phyloP scores from a whole-genome alignment of 2,329 filamentous ascomycete species.

The Diaporthe caulivora region DNA sequence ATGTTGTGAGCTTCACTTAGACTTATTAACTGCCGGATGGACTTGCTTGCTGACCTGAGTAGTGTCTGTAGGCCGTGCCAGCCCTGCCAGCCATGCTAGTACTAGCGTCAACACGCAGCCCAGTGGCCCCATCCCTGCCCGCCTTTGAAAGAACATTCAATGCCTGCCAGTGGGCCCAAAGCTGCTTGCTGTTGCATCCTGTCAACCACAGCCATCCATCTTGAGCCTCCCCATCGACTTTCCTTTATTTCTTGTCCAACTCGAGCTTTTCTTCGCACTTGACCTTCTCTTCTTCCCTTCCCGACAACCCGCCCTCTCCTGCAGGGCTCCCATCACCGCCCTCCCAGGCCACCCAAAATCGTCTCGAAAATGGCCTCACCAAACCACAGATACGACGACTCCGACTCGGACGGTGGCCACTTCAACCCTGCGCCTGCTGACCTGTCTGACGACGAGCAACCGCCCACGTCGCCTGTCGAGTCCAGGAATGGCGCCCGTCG shows the following conservation, averaged over 20 bases:
- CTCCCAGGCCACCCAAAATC: background rate
- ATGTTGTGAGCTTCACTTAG: background rate
- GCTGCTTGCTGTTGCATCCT: conserved; percentile 30
- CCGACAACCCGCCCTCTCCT: background rate
- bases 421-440: conserved; percentile 88
- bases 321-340: background rate
- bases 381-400: conserved; percentile 65
- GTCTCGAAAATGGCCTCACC: conserved; percentile 57
- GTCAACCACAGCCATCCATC: conserved; percentile 28
- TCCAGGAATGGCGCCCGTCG: conserved; percentile 43
- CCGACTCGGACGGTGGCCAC: conserved; percentile 84
- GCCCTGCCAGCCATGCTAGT: background rate
- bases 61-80: background rate
- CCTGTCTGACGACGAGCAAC: conserved; percentile 75
- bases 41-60: background rate
- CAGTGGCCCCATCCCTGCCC: conserved; percentile 31
- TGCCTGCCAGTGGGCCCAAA: conserved; percentile 36
- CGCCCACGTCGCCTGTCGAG: conserved; percentile 41
- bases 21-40: background rate
- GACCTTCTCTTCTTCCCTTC: background rate
- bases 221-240: conserved; percentile 23
- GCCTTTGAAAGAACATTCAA: conserved; percentile 37
- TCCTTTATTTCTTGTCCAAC: conserved; percentile 31
- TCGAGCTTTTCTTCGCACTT: background rate
- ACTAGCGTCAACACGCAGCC: conserved; percentile 16